These are phyloP conservation scores for Grosmannia huntii DNA, from an alignment of 2,329 filamentous ascomycete species.

Conservation along the genomic window DNA sequence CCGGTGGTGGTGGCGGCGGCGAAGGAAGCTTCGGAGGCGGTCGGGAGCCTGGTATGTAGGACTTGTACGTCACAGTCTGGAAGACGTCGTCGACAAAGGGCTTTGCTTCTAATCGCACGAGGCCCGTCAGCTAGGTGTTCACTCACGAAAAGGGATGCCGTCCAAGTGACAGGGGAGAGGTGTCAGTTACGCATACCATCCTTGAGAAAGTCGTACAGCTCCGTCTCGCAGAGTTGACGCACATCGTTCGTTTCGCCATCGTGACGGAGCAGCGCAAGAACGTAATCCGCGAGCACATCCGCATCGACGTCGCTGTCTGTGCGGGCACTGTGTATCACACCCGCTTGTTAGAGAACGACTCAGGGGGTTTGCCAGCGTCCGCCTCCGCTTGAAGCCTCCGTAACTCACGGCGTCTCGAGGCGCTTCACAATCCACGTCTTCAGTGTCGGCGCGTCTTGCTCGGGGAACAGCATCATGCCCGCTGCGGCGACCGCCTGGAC, in stretches of 20 bases:
- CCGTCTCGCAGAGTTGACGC: slow-evolving; percentile 53
- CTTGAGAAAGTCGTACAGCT: slow-evolving; percentile 63
- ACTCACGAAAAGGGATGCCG: background rate
- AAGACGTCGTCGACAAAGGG: slow-evolving; percentile 62
- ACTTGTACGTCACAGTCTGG: slow-evolving; percentile 47
- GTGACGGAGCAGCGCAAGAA: slow-evolving; percentile 62
- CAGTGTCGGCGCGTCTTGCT: slow-evolving; percentile 48
- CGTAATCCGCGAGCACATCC: slow-evolving; percentile 73
- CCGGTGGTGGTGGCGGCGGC: background rate
- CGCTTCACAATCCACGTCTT: slow-evolving; percentile 70
- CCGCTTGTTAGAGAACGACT: background rate
- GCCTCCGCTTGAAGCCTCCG: background rate
- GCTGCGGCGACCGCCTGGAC: background rate
- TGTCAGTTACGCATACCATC: slow-evolving; percentile 36
- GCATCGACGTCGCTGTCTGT: slow-evolving; percentile 71
- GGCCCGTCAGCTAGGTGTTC: background rate
- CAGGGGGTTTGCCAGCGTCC: background rate
- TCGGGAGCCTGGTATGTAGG: slow-evolving; percentile 44
- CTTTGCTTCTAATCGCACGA: slow-evolving; percentile 31
- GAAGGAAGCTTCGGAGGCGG: slow-evolving; percentile 17
- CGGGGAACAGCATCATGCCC: slow-evolving; percentile 45
- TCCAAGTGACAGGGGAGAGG: background rate
- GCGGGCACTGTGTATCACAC: slow-evolving; percentile 45
- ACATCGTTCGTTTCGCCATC: slow-evolving; percentile 54
- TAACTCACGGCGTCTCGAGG: slow-evolving; percentile 57